These are phyloP conservation scores for Venturia pyrina DNA, from an alignment of 2,329 filamentous ascomycete species.

Conservation along the genomic window DNA sequence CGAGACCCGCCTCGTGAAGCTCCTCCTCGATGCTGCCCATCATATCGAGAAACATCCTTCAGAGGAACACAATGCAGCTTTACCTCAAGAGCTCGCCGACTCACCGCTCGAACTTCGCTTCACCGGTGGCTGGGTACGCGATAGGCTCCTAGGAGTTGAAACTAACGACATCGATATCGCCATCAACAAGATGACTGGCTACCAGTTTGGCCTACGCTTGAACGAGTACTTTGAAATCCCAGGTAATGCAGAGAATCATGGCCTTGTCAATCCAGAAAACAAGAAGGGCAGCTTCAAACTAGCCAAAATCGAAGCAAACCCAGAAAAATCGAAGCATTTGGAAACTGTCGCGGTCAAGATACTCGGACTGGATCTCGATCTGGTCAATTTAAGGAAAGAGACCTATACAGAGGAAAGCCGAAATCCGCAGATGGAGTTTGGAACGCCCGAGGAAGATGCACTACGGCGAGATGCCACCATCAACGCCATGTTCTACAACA, in stretches of 20 bases:
- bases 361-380: conserved; percentile 79
- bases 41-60: conserved; percentile 45
- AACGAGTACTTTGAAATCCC: conserved; percentile 55
- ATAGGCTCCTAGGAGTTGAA: conserved; percentile 63
- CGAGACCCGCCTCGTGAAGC: conserved; percentile 53
- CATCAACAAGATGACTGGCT: conserved; percentile 77
- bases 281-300: conserved; percentile 55
- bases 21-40: conserved; percentile 72
- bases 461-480: conserved; percentile 83
- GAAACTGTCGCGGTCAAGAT: conserved; percentile 83
- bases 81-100: conserved; percentile 35
- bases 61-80: conserved; percentile 21
- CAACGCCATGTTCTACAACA: conserved; percentile 93
- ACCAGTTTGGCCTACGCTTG: conserved; percentile 60
- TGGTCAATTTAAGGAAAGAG: conserved; percentile 90
- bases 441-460: conserved; percentile 83
- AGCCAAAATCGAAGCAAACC: conserved; percentile 84
- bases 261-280: conserved; percentile 35
- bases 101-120: conserved; percentile 54
- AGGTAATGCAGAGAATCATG: conserved; percentile 52
- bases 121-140: conserved; percentile 81
- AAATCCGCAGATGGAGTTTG: conserved; percentile 88
- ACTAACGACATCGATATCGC: conserved; percentile 79
- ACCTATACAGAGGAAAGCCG: conserved; percentile 82
- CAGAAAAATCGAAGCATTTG: conserved; percentile 92